Percentiles rank a stretch among this genome's conserved stretches.
phyloP scores from a whole-genome alignment of 2,329 filamentous ascomycete genomes.

The Byssoonygena ceratinophila region DNA sequence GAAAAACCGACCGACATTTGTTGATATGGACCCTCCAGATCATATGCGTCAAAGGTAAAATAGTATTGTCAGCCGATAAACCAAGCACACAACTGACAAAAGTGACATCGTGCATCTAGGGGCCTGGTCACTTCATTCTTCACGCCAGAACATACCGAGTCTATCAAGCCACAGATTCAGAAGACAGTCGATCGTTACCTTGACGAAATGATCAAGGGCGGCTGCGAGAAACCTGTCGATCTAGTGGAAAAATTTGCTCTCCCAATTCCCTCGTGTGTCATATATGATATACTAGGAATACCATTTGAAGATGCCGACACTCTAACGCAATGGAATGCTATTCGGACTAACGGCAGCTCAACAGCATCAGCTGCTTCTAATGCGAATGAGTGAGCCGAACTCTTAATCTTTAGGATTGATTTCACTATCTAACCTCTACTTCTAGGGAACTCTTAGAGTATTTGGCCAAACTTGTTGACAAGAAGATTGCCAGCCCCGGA shows the following conservation, averaged over 20 bases:
- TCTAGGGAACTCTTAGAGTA: constrained; percentile 37
- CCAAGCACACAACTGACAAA: neutral
- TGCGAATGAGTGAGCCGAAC: constrained; percentile 32
- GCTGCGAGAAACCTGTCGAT: constrained; percentile 34
- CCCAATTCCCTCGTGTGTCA: constrained; percentile 43
- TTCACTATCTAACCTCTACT: neutral
- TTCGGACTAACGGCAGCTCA: constrained; percentile 40
- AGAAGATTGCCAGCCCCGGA: constrained; percentile 32
- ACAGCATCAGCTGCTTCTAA: constrained; percentile 39
- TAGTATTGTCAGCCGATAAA: neutral
- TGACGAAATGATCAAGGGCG: constrained; percentile 32
- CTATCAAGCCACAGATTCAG: constrained; percentile 39
- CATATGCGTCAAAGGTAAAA: constrained; percentile 39
- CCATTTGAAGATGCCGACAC: constrained; percentile 40
- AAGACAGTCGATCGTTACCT: constrained; percentile 39
- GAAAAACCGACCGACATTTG: constrained; percentile 43
- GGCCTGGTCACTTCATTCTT: constrained; percentile 41
- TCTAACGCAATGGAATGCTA: constrained; percentile 39
- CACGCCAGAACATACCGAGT: constrained; percentile 30
- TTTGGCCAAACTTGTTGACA: constrained; percentile 36
- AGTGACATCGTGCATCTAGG: constrained; percentile 19
- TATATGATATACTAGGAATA: constrained; percentile 43
- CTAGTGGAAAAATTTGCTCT: constrained; percentile 41
- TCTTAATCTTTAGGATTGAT: too few species aligned
- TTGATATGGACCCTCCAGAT: constrained; percentile 43